Conservation (phyloP, 2,329 filamentous ascomycete species). For the Pseudogymnoascus sp. region DNA sequence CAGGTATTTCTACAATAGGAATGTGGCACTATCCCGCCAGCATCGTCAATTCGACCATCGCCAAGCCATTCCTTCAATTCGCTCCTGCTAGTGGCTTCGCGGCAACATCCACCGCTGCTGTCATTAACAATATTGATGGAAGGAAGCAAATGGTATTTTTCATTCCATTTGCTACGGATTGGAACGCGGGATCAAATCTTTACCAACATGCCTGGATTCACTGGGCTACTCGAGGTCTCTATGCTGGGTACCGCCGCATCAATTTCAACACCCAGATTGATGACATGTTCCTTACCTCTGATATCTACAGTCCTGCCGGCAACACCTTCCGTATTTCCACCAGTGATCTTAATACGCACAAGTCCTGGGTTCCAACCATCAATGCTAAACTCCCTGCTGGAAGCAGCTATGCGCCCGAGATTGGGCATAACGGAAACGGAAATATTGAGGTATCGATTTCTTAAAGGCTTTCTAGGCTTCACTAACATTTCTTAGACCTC, state of each 20-base stretch:
- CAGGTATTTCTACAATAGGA: no score
- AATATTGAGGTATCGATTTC: conserved; percentile 33
- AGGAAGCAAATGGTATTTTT: conserved; percentile 58
- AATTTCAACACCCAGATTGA: conserved; percentile 38
- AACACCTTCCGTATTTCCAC: conserved; percentile 42
- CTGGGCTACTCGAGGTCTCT: conserved; percentile 53
- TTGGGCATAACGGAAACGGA: conserved; percentile 50
- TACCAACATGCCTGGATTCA: conserved; percentile 56
- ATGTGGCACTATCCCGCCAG: conserved; percentile 52
- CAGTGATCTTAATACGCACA: conserved; percentile 40
- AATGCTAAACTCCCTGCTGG: conserved; percentile 43
- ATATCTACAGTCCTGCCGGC: conserved; percentile 41
- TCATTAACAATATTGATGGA: conserved; percentile 51
- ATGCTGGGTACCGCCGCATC: conserved; percentile 23
- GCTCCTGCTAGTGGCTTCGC: conserved; percentile 35
- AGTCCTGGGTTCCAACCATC: conserved; percentile 35
- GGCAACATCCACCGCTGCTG: conserved; percentile 42
- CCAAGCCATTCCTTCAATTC: conserved; percentile 49
- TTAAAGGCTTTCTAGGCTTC: conserved; percentile 11
- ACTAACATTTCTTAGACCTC: no score
- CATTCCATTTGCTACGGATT: conserved; percentile 40
- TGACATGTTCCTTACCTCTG: conserved; percentile 51
- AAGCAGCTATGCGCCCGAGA: conserved; percentile 45
- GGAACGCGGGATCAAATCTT: conserved; percentile 45
- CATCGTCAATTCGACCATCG: conserved; percentile 45